Evolutionary conservation across 495 filamentous ascomycete genomes (phyloP).

Genomic region (Parachaetomium inaequale): DNA sequence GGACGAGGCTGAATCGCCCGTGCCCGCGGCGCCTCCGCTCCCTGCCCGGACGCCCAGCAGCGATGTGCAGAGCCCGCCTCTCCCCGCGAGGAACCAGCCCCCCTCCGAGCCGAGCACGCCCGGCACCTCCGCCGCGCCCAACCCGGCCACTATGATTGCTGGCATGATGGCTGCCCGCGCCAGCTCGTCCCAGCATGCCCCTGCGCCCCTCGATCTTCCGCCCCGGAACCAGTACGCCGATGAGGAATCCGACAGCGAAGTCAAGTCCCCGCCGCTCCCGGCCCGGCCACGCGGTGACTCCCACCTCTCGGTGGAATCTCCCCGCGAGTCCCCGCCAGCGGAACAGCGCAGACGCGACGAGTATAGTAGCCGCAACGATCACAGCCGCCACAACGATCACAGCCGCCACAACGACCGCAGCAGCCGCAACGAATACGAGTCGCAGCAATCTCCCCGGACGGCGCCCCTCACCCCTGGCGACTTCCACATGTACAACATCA

Average conservation of each 20-base stretch:
- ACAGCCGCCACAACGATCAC: slow-evolving; percentile 7
- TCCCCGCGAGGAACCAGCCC: slow-evolving; percentile 34
- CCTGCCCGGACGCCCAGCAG: slow-evolving; percentile 30
- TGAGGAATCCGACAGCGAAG: slow-evolving; percentile 34
- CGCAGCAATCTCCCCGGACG: slow-evolving; percentile 28
- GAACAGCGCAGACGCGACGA: slow-evolving; percentile 22
- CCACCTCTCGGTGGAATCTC: slow-evolving; percentile 50
- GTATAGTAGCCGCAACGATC: slow-evolving; percentile 17
- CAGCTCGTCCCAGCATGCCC: slow-evolving; percentile 21
- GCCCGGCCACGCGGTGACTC: slow-evolving; percentile 62
- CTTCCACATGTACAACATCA: slow-evolving; percentile 92
- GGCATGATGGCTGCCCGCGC: slow-evolving; percentile 61
- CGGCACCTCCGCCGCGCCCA: slow-evolving; percentile 40
- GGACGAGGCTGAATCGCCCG: slow-evolving; percentile 26
- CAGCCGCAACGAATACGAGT: slow-evolving; percentile 26
- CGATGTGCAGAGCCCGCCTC: slow-evolving; percentile 34
- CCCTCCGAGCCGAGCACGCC: slow-evolving; percentile 31
- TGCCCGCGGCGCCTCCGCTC: slow-evolving; percentile 31
- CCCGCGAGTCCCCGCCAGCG: slow-evolving; percentile 38
- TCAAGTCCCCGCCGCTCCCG: slow-evolving; percentile 56
- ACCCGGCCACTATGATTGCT: slow-evolving; percentile 69
- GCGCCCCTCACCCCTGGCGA: slow-evolving; percentile 61
- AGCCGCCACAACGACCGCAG: background rate
- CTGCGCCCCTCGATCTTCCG: slow-evolving; percentile 26
- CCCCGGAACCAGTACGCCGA: slow-evolving; percentile 24